phyloP scores from a whole-genome alignment of 1,284 basidiomycete species.

The Schizophyllum commune region DNA sequence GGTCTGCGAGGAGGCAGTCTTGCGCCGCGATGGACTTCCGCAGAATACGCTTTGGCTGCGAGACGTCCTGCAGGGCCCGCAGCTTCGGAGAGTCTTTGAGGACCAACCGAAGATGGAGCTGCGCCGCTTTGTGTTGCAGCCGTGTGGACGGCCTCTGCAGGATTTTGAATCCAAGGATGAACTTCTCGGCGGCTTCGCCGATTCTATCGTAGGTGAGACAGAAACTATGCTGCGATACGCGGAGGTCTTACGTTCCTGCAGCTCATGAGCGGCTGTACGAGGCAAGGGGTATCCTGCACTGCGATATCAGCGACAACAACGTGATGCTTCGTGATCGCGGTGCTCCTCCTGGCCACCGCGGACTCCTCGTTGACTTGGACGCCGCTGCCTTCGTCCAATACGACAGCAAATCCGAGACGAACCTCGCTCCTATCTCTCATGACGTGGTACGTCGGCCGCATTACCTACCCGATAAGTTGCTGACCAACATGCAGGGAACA shows the following conservation, averaged over 20 bases:
- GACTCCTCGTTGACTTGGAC: slow-evolving; percentile 7
- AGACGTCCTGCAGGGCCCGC: not conserved
- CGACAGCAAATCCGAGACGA: not conserved
- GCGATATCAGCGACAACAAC: slow-evolving; percentile 6
- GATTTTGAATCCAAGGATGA: slow-evolving; percentile 3
- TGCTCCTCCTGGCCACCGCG: not conserved
- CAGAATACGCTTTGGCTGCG: not conserved
- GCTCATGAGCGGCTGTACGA: not conserved
- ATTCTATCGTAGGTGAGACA: slow-evolving; percentile 5
- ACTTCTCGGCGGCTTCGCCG: slow-evolving; percentile 6
- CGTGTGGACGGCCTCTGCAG: not conserved
- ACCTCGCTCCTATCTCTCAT: too few species aligned
- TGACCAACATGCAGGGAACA: slow-evolving; percentile 1
- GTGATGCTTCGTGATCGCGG: not conserved
- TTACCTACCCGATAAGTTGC: too few species aligned
- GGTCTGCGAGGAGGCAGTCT: not conserved
- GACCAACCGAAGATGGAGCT: not conserved
- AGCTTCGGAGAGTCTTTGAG: not conserved
- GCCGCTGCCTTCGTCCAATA: not conserved
- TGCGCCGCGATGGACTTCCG: not conserved
- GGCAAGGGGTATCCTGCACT: slow-evolving; percentile 1
- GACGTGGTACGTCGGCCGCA: too few species aligned
- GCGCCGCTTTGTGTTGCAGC: slow-evolving; percentile 3
- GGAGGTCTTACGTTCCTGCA: not conserved
- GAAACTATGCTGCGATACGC: not conserved